Conservation (phyloP, 495 filamentous ascomycete species). For the Aspergillus affinis region DNA sequence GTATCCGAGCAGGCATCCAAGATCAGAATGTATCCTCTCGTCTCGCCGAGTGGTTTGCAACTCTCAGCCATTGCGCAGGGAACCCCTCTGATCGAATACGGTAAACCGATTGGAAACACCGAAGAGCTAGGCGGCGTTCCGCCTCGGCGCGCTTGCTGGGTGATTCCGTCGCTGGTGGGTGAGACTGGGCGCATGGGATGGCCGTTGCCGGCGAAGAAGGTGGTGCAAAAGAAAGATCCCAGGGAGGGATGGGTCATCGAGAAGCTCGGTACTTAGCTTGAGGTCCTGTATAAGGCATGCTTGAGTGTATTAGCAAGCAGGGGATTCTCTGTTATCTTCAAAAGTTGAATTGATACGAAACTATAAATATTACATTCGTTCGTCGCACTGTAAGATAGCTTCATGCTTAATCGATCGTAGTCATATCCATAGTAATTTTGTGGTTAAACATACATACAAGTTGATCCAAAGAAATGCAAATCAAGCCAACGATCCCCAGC, state of each 20-base stretch:
- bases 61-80: slow-evolving; percentile 80
- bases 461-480: not conserved
- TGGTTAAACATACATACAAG: slow-evolving; percentile 5
- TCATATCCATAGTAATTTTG: not conserved
- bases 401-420: no score
- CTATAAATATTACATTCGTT: no score
- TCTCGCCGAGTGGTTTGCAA: slow-evolving; percentile 69
- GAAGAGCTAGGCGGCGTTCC: slow-evolving; percentile 54
- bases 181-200: slow-evolving; percentile 71
- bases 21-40: slow-evolving; percentile 86
- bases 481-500: not conserved
- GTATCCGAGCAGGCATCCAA: slow-evolving; percentile 59
- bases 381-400: no score
- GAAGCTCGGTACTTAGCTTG: slow-evolving; percentile 44
- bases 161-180: slow-evolving; percentile 69
- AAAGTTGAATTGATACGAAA: not conserved
- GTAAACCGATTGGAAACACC: slow-evolving; percentile 86
- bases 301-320: slow-evolving; percentile 22
- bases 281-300: slow-evolving; percentile 26
- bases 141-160: slow-evolving; percentile 73
- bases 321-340: not conserved
- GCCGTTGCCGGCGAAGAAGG: slow-evolving; percentile 80
- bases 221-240: slow-evolving; percentile 70
- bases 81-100: slow-evolving; percentile 79
- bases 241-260: slow-evolving; percentile 79